phyloP scores from a whole-genome alignment of 129 eudicot species.

The Silybum marianum region DNA sequence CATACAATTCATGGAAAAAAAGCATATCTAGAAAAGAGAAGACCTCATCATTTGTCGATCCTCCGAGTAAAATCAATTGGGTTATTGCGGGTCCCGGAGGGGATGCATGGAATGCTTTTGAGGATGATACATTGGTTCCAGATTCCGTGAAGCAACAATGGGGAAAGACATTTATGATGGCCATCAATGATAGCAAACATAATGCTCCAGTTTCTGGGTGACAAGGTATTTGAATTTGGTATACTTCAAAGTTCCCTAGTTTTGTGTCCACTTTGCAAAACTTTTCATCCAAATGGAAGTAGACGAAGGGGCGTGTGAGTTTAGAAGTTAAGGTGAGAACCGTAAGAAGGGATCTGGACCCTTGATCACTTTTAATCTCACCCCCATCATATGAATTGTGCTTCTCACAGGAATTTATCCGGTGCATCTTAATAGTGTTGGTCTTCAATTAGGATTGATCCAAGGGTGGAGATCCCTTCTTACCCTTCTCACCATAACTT shows the following conservation, averaged over 20 bases:
- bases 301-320: no score
- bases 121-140: slow-evolving; percentile 49
- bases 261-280: not conserved
- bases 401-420: no score
- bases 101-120: slow-evolving; percentile 72
- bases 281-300: not conserved
- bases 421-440: no score
- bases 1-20: slow-evolving; percentile 49
- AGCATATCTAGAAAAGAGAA: slow-evolving; percentile 32
- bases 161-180: slow-evolving; percentile 56
- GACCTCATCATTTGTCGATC: slow-evolving; percentile 34
- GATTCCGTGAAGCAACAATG: slow-evolving; percentile 79
- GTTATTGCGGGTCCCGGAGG: slow-evolving; percentile 63
- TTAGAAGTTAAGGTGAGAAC: no score
- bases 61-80: slow-evolving; percentile 78
- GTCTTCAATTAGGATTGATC: no score
- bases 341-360: no score
- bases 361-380: no score
- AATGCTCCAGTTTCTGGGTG: slow-evolving; percentile 28
- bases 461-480: no score
- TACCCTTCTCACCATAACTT: no score
- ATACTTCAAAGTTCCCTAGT: no score
- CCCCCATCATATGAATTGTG: no score
- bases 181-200: slow-evolving; percentile 39
- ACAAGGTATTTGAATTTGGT: slow-evolving; percentile 32